Percentiles rank a stretch among this genome's conserved stretches.
Evolutionary conservation across 441 rosid genomes (phyloP).

Genomic region (Aquilaria agallochum): DNA sequence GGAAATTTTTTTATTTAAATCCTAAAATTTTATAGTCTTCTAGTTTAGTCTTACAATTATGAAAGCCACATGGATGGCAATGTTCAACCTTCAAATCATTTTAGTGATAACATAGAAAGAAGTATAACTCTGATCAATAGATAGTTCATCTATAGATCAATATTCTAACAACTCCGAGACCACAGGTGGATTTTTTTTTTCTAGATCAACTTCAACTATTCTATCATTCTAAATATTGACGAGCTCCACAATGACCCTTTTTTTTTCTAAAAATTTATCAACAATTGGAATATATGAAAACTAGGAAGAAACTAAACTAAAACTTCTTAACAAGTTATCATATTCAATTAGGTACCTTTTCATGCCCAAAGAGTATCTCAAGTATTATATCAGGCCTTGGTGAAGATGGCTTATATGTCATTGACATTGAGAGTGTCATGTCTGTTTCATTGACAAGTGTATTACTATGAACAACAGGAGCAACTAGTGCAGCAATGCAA

Average conservation of each 20-base stretch:
- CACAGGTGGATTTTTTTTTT: constrained; percentile 47
- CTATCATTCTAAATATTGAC: constrained; percentile 94
- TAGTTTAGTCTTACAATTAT: too few species aligned
- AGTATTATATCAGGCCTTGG: constrained; percentile 52
- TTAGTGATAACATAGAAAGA: constrained; percentile 36
- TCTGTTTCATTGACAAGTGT: constrained; percentile 39
- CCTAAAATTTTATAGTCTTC: too few species aligned
- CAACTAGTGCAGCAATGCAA: constrained; percentile 49
- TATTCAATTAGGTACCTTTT: constrained; percentile 52
- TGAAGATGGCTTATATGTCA: constrained; percentile 56
- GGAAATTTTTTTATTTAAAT: too few species aligned
- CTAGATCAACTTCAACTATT: constrained; percentile 87
- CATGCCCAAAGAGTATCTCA: constrained; percentile 73
- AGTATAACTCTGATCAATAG: constrained; percentile 34
- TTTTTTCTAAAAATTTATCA: constrained; percentile 50
- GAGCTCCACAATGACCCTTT: constrained; percentile 55
- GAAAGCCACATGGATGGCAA: constrained; percentile 68
- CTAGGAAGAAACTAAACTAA: constrained; percentile 5
- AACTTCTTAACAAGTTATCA: constrained; percentile 15
- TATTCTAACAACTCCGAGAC: constrained; percentile 83
- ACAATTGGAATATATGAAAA: constrained; percentile 3
- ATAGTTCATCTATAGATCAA: constrained; percentile 44
- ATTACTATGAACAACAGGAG: constrained; percentile 19
- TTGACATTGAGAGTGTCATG: constrained; percentile 52
- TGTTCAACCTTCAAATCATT: constrained; percentile 70